A percentile compares a stretch with the other conserved stretches of the same genome.
phyloP scores from a whole-genome alignment of 768 basidiomycete genomes.

The Vishniacozyma victoriae region DNA sequence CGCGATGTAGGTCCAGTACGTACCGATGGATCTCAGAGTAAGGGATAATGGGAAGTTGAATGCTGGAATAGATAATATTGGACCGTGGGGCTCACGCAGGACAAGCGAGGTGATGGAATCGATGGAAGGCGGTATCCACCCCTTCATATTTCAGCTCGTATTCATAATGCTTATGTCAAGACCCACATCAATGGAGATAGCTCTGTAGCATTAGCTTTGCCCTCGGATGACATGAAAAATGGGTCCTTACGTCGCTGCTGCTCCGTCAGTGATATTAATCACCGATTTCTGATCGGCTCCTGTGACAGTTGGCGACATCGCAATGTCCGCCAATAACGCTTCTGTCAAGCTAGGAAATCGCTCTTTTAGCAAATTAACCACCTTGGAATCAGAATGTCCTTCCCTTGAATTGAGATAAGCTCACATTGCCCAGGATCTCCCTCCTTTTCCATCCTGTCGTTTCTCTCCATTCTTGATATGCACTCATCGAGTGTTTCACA shows the following conservation, averaged over 20 bases:
- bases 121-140: conserved; percentile 26
- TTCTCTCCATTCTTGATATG: conserved; percentile 21
- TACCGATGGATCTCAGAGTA: conserved; percentile 29
- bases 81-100: conserved; percentile 35
- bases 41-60: conserved; percentile 36
- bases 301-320: conserved; percentile 16
- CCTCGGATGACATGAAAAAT: background rate
- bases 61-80: conserved; percentile 31
- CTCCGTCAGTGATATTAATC: conserved; percentile 16
- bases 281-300: conserved; percentile 15
- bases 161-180: background rate
- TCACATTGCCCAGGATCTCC: conserved; percentile 16
- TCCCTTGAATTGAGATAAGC: background rate
- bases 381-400: conserved; percentile 5
- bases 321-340: conserved; percentile 17
- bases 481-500: conserved; percentile 7
- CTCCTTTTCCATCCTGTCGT: conserved; percentile 21
- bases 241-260: conserved; percentile 15
- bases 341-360: conserved; percentile 8
- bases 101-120: conserved; percentile 22
- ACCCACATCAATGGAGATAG: conserved; percentile 17
- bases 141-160: conserved; percentile 2
- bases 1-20: background rate
- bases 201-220: conserved; percentile 3
- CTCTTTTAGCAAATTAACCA: conserved; percentile 14